These are phyloP conservation scores for Yarrowia sp. DNA, from an alignment of 805 yeast species.

Conservation along the genomic window DNA sequence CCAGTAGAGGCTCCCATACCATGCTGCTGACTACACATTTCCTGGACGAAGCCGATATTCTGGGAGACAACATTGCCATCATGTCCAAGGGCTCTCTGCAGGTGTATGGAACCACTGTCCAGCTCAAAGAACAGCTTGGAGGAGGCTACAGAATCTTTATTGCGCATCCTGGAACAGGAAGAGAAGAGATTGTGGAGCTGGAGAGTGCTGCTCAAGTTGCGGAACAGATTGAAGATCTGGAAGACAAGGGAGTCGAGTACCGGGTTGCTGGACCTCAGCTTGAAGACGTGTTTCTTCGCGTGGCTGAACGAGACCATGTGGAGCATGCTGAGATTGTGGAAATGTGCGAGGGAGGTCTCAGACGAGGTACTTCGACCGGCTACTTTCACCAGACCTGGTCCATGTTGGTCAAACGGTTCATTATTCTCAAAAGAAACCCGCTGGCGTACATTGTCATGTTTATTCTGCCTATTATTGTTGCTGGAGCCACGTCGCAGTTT, in stretches of 20 bases:
- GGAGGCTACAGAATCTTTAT: slow-evolving; percentile 37
- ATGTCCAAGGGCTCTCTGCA: slow-evolving; percentile 37
- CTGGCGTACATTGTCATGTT: slow-evolving; percentile 33
- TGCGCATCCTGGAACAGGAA: slow-evolving; percentile 33
- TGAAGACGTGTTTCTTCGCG: slow-evolving; percentile 37
- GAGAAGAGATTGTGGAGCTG: slow-evolving; percentile 32
- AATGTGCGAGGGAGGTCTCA: slow-evolving; percentile 7
- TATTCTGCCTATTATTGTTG: slow-evolving; percentile 37
- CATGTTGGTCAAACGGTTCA: slow-evolving; percentile 36
- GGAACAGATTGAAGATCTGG: slow-evolving; percentile 31
- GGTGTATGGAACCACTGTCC: slow-evolving; percentile 38
- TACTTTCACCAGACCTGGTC: slow-evolving; percentile 32
- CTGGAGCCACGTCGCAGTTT: slow-evolving; percentile 32
- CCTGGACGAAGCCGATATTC: slow-evolving; percentile 40
- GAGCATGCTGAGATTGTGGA: slow-evolving; percentile 21
- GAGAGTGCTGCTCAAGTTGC: slow-evolving; percentile 32
- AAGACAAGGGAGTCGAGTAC: slow-evolving; percentile 30
- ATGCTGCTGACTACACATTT: slow-evolving; percentile 40
- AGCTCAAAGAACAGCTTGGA: slow-evolving; percentile 38
- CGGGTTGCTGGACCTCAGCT: slow-evolving; percentile 39
- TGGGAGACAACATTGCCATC: slow-evolving; percentile 38
- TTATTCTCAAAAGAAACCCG: slow-evolving; percentile 36
- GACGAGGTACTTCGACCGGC: slow-evolving; percentile 27
- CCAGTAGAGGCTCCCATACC: slow-evolving; percentile 35
- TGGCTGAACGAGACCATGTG: slow-evolving; percentile 35